Conservation (phyloP, 1,139 yeast species). For the Hyphopichia burtonii region DNA sequence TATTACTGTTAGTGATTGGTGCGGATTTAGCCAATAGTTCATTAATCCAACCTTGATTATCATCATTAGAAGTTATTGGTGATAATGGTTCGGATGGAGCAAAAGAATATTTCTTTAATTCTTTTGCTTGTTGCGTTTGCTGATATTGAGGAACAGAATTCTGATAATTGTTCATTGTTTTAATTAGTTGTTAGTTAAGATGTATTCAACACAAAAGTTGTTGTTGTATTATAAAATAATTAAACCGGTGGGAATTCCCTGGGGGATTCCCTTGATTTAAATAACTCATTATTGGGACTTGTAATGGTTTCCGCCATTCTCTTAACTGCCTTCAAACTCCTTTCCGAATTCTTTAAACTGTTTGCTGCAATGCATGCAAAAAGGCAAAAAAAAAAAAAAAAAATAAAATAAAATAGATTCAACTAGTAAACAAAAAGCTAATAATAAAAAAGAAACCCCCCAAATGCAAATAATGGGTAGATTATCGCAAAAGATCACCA, state of each 20-base stretch:
- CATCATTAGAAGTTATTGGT: constrained; percentile 11
- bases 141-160: not conserved
- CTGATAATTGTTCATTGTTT: no score
- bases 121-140: not conserved
- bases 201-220: no score
- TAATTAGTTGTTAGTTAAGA: no score
- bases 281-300: not conserved
- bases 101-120: constrained; percentile 2
- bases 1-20: constrained; percentile 17
- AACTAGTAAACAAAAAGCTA: not conserved
- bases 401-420: not conserved
- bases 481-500: not conserved
- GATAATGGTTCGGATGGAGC: constrained; percentile 14
- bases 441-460: not conserved
- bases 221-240: not conserved
- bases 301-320: not conserved
- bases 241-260: not conserved
- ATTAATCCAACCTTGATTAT: constrained; percentile 19
- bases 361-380: not conserved
- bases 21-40: constrained; percentile 18
- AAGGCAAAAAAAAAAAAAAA: not conserved
- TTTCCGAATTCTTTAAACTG: no score
- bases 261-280: not conserved
- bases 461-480: not conserved
- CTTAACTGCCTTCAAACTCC: not conserved